Base-by-base conservation (phyloP, 352 stramenopile species). In the Phytophthora pinifolia region DNA sequence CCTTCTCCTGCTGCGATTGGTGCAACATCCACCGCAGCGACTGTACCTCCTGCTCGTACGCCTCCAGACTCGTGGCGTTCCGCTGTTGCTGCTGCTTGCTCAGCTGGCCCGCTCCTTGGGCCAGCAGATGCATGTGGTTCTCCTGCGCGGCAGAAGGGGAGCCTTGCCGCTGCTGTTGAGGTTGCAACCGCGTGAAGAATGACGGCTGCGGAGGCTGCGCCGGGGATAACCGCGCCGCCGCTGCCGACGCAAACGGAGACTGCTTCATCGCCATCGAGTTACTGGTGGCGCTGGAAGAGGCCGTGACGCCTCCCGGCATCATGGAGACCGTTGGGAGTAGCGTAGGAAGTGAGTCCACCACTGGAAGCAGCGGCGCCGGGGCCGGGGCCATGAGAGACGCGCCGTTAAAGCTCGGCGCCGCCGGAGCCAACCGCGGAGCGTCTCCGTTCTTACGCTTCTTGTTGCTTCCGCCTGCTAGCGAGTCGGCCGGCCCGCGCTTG, bases 1-100 rank as follows among this genome's bases (percentile, higher is more conserved):
- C 49, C 43, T 89, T 90, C 37, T 93, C 76, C 38, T 86, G 74
- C 59, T 89, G 74, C n/a, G 76, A 74, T 54, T 89, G 75, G 34
- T 88, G 71, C 39, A 93, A 60, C 55, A 88, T 58, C 73, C 75
- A 83, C 29, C 74, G 76, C 48, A 90, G 59, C 50, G 65, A 68
- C 57, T 86, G 63, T 36, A 88, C 62, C 54, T 90, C 80, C 58
- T 85, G 77, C 59, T 90, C 74, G 54, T 85, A 88, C 59, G 54
- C 41, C n/a, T 85, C 79, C 3, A 71, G 27, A 29, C 60, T 80
- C 61, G 75, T 71, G 30, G 41, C 60, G 32, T 74, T 61, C 41
- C 6, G 22, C 22, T 27, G 2, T 27, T 27, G 22, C 22, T 83
- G 64, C 46, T 89, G 76, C 54, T 87, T 78, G 67, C 76, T 89